phyloP scores from a whole-genome alignment of 108 stramenopile species.

The Halocafeteria seosinensis region DNA sequence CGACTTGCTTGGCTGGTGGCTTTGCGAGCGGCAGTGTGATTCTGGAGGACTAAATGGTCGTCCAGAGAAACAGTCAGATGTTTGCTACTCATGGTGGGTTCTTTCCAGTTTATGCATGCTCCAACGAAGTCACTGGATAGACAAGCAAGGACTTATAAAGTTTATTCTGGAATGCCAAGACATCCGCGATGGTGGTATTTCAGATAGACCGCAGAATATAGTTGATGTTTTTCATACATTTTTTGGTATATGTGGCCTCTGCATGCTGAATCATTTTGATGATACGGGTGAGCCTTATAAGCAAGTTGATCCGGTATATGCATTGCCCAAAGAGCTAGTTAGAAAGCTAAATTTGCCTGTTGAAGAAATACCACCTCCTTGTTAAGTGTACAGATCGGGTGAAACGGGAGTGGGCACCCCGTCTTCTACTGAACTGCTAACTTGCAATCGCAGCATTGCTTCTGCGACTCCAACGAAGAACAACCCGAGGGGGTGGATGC shows the following conservation, averaged over 20 bases:
- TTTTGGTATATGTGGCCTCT: conserved; percentile 78
- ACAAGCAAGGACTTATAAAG: conserved; percentile 43
- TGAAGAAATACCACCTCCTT: too few relatives aligned
- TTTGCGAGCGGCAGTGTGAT: conserved; percentile 96
- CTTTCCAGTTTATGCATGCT: conserved; percentile 67
- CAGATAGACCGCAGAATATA: conserved; percentile 82
- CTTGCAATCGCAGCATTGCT: too few relatives aligned
- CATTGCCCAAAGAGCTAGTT: background rate
- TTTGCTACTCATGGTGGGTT: conserved; percentile 99
- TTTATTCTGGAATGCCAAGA: conserved; percentile 92
- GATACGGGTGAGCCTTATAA: background rate
- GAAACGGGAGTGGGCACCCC: too few relatives aligned
- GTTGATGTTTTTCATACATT: conserved; percentile 96
- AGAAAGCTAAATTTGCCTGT: background rate
- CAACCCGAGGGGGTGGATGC: too few relatives aligned
- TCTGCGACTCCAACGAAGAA: too few relatives aligned
- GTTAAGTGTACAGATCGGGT: too few relatives aligned
- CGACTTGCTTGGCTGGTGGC: conserved; percentile 84
- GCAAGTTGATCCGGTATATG: background rate
- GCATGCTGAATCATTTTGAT: conserved; percentile 56
- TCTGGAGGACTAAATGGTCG: conserved; percentile 81
- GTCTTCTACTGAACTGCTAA: too few relatives aligned
- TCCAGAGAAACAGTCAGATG: conserved; percentile 96
- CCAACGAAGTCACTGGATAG: conserved; percentile 74
- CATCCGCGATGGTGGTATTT: conserved; percentile 90